Base-by-base conservation (phyloP, 2,329 filamentous ascomycete genomes). In the Penicillium hordei region DNA sequence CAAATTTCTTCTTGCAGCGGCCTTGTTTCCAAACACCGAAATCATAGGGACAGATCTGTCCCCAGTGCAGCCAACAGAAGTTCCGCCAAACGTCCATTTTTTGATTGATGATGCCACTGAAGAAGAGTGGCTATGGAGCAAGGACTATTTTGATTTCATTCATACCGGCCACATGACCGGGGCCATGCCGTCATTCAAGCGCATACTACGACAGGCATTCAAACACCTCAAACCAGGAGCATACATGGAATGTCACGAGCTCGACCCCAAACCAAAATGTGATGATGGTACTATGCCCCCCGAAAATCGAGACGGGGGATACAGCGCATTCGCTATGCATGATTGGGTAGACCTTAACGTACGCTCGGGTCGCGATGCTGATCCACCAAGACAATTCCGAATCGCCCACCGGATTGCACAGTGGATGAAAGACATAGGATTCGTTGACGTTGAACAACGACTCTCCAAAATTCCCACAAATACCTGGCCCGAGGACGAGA, bases 21-120 rank as follows among this genome's bases (percentile, higher is more conserved):
- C 63, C 21, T 27, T 73, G 48, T 89, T 86, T 59, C 86, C 86
- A 13, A 68, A 80, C 4, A 76, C 86, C 12, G 73, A 81, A 59
- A 79, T 90, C 31, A 80, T 82, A 48, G 87, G 86, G 33, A 88
- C 84, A 9, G 87, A 90, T 65, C 78, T 90, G 6, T 89, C 86
- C 1, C 86, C 87, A 1, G 86, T 89, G 27, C 87, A 90, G 67
- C 86, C 87, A 2, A 76, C 76, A 5, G 78, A 83, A 48, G 86
- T 91, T 0, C 89, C 89, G 0, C 82, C 83, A 19, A 93, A 93
- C 61, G 87, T 91, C 15, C 83, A 86, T 60, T 93, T 93, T 63
- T 85, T 86, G 59, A 82, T 93, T 45, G 88, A 91, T 68, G 89
- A 92, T 66, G 80, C 81, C 68, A 80, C 82, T 4, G 84, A 86